A percentile compares a stretch with the other conserved stretches of the same genome.
Conservation (phyloP, 352 stramenopile species). For the Phytopythium ostracodes region DNA sequence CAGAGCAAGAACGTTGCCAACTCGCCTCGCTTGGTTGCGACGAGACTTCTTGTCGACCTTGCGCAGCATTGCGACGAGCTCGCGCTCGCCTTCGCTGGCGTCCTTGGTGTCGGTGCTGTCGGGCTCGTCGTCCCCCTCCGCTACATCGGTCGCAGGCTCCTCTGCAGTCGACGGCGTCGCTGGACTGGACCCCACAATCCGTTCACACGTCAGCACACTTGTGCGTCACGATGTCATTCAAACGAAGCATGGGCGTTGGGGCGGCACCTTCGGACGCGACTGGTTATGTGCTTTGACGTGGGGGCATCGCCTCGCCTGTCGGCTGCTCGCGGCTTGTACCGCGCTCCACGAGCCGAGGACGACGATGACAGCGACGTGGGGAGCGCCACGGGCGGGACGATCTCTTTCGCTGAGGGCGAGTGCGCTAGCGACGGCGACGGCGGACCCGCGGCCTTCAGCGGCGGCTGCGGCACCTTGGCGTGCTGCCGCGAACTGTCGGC, state of each 20-base stretch:
- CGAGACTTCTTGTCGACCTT: conserved; percentile 31
- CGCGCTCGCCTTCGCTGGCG: conserved; percentile 11
- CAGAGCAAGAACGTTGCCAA: not conserved
- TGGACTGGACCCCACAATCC: conserved; percentile 3
- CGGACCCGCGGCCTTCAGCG: not conserved
- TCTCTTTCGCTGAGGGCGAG: not conserved
- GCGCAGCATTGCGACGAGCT: conserved; percentile 32
- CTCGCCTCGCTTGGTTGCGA: conserved; percentile 41
- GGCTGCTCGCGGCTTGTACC: not conserved
- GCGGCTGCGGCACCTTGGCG: not conserved
- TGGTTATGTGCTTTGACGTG: not conserved
- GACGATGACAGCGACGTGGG: not conserved
- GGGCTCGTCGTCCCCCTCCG: not conserved
- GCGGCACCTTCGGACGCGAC: not conserved
- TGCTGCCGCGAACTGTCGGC: not conserved
- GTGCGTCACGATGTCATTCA: no score
- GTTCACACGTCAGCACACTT: conserved; percentile 7
- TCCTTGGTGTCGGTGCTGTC: not conserved
- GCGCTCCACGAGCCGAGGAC: not conserved
- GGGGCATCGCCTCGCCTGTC: not conserved
- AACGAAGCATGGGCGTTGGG: not conserved
- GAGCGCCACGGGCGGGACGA: not conserved
- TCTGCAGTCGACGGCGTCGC: not conserved
- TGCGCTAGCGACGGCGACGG: not conserved
- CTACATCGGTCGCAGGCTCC: not conserved